Conservation (phyloP, 371 early-diverging fungal genomes). For the Saksenaea oblongispora region DNA sequence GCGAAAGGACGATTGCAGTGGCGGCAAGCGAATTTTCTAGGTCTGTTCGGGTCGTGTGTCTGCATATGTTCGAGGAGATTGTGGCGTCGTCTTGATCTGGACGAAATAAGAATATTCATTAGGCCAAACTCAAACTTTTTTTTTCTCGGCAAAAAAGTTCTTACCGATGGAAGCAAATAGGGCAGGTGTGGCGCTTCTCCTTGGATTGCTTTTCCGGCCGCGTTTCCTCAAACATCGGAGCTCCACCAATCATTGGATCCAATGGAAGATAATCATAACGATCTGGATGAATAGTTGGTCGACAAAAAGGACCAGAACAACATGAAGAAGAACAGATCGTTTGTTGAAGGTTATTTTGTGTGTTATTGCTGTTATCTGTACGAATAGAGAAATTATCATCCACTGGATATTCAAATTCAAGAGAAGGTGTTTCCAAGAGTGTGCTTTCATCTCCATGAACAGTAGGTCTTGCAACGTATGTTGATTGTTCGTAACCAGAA, state of each 20-base stretch:
- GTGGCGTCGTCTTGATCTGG: constrained; percentile 36
- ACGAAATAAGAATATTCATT: background rate
- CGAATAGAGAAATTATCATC: background rate
- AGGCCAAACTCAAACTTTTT: background rate
- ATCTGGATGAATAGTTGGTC: background rate
- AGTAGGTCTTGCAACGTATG: background rate
- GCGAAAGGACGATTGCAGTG: constrained; percentile 30
- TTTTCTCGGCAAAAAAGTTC: background rate
- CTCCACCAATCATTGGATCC: background rate
- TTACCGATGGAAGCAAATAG: constrained; percentile 33
- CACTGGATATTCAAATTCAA: background rate
- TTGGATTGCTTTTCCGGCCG: constrained; percentile 7
- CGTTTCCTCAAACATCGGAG: background rate
- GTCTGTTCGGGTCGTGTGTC: constrained; percentile 32
- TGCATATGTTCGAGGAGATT: constrained; percentile 35
- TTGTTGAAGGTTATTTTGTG: background rate
- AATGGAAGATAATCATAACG: background rate
- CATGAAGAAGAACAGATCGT: background rate
- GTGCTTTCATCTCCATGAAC: background rate
- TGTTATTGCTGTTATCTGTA: background rate
- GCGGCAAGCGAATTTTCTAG: constrained; percentile 23
- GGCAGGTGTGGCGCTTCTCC: constrained; percentile 29
- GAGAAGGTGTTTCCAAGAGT: background rate
- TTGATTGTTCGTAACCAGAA: background rate
- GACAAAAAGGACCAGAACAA: background rate